phyloP scores from a whole-genome alignment of 257 asterid species.

The Scutellaria barbata region DNA sequence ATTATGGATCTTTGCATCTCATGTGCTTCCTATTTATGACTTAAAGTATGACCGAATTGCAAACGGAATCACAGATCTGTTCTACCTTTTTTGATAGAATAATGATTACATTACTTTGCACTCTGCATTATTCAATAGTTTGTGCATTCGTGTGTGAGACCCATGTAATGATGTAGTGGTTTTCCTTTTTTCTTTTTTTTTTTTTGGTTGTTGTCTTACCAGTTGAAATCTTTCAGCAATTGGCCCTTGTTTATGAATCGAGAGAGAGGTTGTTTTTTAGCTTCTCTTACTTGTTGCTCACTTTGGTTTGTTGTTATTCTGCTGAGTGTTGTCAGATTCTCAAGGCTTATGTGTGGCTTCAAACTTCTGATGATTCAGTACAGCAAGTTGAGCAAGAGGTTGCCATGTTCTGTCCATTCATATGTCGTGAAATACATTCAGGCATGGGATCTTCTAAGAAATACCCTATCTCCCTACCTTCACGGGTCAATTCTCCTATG shows the following conservation, averaged over 20 bases:
- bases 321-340: conserved; percentile 51
- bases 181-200: neutral
- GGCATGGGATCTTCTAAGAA: conserved; percentile 82
- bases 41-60: neutral
- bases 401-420: conserved; percentile 76
- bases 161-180: neutral
- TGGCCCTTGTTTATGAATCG: conserved; percentile 16
- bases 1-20: neutral
- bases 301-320: conserved; percentile 26
- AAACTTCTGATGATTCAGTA: conserved; percentile 73
- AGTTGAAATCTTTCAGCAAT: neutral
- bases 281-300: conserved; percentile 9
- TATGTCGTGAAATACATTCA: conserved; percentile 68
- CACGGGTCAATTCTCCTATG: conserved; percentile 70
- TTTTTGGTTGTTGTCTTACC: neutral
- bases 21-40: neutral
- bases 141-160: neutral
- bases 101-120: neutral
- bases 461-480: conserved; percentile 75
- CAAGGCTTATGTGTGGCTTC: conserved; percentile 84
- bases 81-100: conserved; percentile 8
- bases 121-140: conserved; percentile 1
- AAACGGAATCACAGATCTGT: conserved; percentile 3
- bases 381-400: conserved; percentile 88
- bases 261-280: neutral